Base-by-base conservation (phyloP, 192 early-diverging fungal species). In the Coemansia sp. region DNA sequence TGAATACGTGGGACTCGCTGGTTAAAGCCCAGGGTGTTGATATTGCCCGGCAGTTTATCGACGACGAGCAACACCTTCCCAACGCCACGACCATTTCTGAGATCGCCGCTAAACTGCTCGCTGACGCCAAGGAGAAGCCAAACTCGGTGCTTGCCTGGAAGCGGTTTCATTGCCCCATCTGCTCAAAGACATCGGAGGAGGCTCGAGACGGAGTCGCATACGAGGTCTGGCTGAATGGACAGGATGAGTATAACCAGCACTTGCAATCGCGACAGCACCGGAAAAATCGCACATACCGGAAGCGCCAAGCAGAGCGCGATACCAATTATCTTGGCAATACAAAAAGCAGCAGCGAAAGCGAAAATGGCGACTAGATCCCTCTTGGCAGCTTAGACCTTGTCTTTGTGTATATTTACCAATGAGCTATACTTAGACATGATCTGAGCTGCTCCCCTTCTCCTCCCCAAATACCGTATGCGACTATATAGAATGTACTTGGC, bases 161-260 rank as follows among this genome's bases (percentile, higher is more conserved):
- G 62, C 91, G 91, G 54, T 86, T 90, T 67, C 75, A 77, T 33
- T 97, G 95, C 65, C 75, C 73, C 20, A 77, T 93, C 1, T 97
- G 95, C 68, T 88, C 80, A 27, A 85, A 73, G 46, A 54, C 70
- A 33, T 74, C 73, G 9, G 82, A 77, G 20, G 76, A 82, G 22
- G 31, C 78, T 42, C 12, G 72, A 74, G n/a, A 78, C 76, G 63
- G 86, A n/a, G 60, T 68, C 67, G 66, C 74, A 34, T 36, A 66
- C 75, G 66, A 82, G 51, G 80, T 80, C 10, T 85, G 78, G 83
- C 67, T 96, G 24, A 90, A 94, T 67, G 95, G 95, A n/a, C 78
- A 86, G 29, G 78, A 77, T 15, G 91, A 93, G 65, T 93, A 91
- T 88, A 80, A 89, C 44, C 90, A 93, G 64, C 95, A 97, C 65